A percentile compares a stretch with the other conserved stretches of the same genome.
Conservation (phyloP, 75 land plant species). For the Pinus taeda region DNA sequence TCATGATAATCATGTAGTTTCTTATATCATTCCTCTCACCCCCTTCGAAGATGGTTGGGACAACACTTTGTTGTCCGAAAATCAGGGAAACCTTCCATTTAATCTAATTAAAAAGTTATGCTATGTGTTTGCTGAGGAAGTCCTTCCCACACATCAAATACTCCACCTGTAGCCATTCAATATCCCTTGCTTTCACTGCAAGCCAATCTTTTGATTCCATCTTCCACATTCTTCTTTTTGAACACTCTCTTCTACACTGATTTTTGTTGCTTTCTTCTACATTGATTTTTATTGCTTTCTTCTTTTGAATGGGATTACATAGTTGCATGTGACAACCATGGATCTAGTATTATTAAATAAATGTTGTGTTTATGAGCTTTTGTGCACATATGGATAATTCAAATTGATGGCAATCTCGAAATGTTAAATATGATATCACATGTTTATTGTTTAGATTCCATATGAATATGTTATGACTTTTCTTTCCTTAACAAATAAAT, state of each 20-base stretch:
- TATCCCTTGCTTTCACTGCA: background rate
- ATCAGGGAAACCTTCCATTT: no score
- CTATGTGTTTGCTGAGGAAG: no score
- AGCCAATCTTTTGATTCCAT: background rate
- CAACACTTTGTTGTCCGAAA: no score
- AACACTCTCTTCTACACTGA: background rate
- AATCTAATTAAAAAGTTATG: no score
- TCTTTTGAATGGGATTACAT: background rate
- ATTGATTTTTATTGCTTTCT: background rate
- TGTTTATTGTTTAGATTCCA: background rate
- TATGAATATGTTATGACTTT: background rate
- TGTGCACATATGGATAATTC: background rate
- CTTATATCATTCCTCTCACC: no score
- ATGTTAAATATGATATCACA: background rate
- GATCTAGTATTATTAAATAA: background rate
- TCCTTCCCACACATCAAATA: no score
- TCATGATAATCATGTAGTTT: no score
- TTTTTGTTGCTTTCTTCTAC: background rate
- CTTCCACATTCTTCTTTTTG: background rate
- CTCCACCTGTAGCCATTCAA: background rate
- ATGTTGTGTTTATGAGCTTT: background rate
- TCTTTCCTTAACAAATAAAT: background rate
- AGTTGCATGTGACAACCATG: background rate
- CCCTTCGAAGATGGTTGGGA: no score
- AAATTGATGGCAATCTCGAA: background rate